A percentile compares a stretch with the other conserved stretches of the same genome.
phyloP scores from a whole-genome alignment of 192 early-diverging fungal genomes.

The Coemansia sp. region DNA sequence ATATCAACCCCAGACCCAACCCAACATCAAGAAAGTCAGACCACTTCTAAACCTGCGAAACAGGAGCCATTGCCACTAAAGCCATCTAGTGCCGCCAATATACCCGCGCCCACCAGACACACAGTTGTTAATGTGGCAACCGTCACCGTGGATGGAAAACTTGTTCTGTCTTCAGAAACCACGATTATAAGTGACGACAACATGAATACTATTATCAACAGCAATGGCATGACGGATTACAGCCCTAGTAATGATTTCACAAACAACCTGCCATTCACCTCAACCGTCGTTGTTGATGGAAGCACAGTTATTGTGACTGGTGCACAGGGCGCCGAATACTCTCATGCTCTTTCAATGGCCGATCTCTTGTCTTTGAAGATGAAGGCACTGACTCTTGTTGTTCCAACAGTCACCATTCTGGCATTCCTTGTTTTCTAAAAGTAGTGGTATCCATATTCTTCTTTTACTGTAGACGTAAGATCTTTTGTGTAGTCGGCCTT shows the following conservation, averaged over 20 bases:
- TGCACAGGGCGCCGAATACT: neutral
- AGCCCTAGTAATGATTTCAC: neutral
- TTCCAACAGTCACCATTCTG: neutral
- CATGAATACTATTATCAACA: neutral
- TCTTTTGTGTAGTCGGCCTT: too few relatives aligned
- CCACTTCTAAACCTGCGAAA: neutral
- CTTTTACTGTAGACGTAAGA: too few relatives aligned
- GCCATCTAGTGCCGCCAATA: neutral
- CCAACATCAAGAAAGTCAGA: slow-evolving; percentile 3
- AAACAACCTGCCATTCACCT: slow-evolving; percentile 23
- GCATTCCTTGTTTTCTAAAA: neutral
- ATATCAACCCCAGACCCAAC: neutral
- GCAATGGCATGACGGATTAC: slow-evolving; percentile 10
- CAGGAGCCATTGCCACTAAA: neutral
- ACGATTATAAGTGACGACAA: neutral
- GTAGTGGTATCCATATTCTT: too few relatives aligned
- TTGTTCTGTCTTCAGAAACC: slow-evolving; percentile 27
- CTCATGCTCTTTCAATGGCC: neutral
- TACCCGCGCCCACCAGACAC: slow-evolving; percentile 13
- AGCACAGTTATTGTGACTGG: slow-evolving; percentile 39
- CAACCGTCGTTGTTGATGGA: slow-evolving; percentile 37
- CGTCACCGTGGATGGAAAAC: slow-evolving; percentile 36
- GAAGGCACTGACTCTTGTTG: neutral
- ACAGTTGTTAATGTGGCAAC: slow-evolving; percentile 40
- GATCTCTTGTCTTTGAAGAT: neutral